Conservation (phyloP, 768 basidiomycete species). For the Hydnomerulius pinastri region DNA sequence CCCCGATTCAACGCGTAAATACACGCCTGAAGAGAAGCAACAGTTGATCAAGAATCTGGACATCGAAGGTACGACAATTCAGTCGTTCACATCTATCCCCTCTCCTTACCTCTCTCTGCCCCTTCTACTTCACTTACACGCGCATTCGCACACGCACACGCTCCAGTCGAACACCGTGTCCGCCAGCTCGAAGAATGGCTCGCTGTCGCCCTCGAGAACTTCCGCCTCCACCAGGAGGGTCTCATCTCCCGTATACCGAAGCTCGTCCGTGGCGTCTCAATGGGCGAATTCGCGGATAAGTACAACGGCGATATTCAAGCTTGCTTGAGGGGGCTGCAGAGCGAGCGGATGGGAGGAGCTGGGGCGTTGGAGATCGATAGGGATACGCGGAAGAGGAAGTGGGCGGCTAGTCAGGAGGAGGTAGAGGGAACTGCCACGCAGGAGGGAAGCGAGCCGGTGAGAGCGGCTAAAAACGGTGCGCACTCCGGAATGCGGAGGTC, state of each 20-base stretch:
- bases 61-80: slow-evolving; percentile 60
- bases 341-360: slow-evolving; percentile 53
- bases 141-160: background rate
- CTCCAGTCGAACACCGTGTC: slow-evolving; percentile 69
- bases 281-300: slow-evolving; percentile 78
- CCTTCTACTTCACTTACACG: background rate
- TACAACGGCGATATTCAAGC: slow-evolving; percentile 77
- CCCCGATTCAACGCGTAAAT: slow-evolving; percentile 33
- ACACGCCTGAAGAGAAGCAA: slow-evolving; percentile 68
- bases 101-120: slow-evolving; percentile 3
- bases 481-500: no score
- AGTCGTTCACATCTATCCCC: background rate
- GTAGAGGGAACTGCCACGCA: slow-evolving; percentile 38
- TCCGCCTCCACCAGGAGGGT: slow-evolving; percentile 73
- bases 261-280: slow-evolving; percentile 67
- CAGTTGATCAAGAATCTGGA: slow-evolving; percentile 78
- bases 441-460: slow-evolving; percentile 39
- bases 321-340: slow-evolving; percentile 67
- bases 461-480: slow-evolving; percentile 64
- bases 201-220: slow-evolving; percentile 69
- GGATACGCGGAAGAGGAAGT: slow-evolving; percentile 74
- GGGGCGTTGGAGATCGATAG: slow-evolving; percentile 62
- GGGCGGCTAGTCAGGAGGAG: slow-evolving; percentile 65
- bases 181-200: slow-evolving; percentile 78
- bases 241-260: slow-evolving; percentile 75